A percentile compares a stretch with the other conserved stretches of the same genome.
Conservation (phyloP, 345 rosid species). For the Salix dunnii region DNA sequence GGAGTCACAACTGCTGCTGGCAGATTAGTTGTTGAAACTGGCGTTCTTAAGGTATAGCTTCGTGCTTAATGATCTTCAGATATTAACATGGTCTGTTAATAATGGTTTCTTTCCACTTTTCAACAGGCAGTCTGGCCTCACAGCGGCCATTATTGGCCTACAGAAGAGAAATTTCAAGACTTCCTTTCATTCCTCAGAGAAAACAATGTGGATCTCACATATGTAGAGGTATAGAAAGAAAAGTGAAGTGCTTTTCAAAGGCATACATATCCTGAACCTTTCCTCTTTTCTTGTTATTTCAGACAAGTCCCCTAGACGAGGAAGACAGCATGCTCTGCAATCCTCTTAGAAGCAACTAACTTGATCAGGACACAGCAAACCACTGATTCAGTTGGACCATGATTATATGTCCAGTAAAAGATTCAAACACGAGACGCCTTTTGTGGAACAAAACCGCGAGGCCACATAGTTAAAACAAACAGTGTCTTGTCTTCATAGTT, state of each 20-base stretch:
- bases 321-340: conserved; percentile 40
- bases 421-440: too few species aligned
- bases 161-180: conserved; percentile 75
- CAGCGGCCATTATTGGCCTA: conserved; percentile 96
- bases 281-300: conserved; percentile 21
- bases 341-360: conserved; percentile 53
- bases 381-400: too few species aligned
- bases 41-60: conserved; percentile 55
- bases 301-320: conserved; percentile 70
- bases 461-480: too few species aligned
- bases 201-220: conserved; percentile 71
- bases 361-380: conserved; percentile 31
- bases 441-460: too few species aligned
- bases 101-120: conserved; percentile 5
- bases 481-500: too few species aligned
- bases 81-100: conserved; percentile 2
- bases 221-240: conserved; percentile 56
- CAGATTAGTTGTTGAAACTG: conserved; percentile 57
- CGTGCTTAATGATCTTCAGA: neutral
- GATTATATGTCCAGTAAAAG: too few species aligned
- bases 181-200: conserved; percentile 64
- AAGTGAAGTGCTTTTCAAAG: neutral
- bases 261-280: too few species aligned
- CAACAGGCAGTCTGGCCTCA: conserved; percentile 94
- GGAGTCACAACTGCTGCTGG: conserved; percentile 87